Evolutionary conservation across 2,329 filamentous ascomycete genomes (phyloP).

Genomic region (Colletotrichum ledebouriae): DNA sequence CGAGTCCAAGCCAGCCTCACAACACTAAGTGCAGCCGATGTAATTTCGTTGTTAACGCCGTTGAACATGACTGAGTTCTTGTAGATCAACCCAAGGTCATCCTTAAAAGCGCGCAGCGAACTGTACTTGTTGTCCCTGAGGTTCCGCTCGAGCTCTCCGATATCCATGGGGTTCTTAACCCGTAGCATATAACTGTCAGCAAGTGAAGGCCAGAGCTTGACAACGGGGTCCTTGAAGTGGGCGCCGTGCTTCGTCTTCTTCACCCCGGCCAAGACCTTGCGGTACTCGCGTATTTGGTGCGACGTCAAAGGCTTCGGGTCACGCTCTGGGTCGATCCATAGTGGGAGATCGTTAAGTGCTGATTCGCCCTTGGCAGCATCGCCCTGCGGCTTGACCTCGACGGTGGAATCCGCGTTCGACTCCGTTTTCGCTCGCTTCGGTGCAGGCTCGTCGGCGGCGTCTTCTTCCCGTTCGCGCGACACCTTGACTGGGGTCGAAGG

Average conservation of each 20-base stretch:
- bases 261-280: slow-evolving; percentile 77
- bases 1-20: slow-evolving; percentile 68
- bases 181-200: slow-evolving; percentile 79
- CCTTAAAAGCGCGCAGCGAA: slow-evolving; percentile 78
- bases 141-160: slow-evolving; percentile 84
- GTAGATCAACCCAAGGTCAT: slow-evolving; percentile 83
- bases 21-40: slow-evolving; percentile 66
- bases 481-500: slow-evolving; percentile 68
- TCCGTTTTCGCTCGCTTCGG: slow-evolving; percentile 87
- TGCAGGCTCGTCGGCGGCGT: slow-evolving; percentile 74
- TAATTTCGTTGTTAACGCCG: slow-evolving; percentile 80
- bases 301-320: slow-evolving; percentile 67
- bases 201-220: slow-evolving; percentile 79
- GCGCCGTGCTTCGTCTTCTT: slow-evolving; percentile 88
- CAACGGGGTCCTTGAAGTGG: slow-evolving; percentile 83
- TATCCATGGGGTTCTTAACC: slow-evolving; percentile 85
- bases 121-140: slow-evolving; percentile 77
- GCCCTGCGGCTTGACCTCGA: slow-evolving; percentile 49
- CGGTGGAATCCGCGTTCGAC: slow-evolving; percentile 53
- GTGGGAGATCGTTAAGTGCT: slow-evolving; percentile 50
- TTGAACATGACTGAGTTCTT: slow-evolving; percentile 88
- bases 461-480: slow-evolving; percentile 83
- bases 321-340: slow-evolving; percentile 58
- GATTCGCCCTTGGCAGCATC: slow-evolving; percentile 37
- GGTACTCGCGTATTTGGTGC: slow-evolving; percentile 72